Evolutionary conservation across 2,329 filamentous ascomycete genomes (phyloP).

Genomic region (Pyrenochaeta sp.): DNA sequence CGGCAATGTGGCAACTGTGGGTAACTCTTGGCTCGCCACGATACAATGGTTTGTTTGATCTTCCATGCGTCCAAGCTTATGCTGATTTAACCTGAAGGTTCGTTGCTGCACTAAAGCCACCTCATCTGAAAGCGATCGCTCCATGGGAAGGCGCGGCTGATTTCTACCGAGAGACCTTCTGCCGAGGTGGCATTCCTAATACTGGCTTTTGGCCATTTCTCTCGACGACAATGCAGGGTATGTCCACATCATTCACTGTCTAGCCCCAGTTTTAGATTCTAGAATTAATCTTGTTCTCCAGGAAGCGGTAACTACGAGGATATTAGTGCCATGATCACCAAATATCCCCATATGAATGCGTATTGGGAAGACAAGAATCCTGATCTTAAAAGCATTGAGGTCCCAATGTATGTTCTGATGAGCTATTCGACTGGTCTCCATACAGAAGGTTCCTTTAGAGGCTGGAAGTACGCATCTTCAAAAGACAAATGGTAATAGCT

Average conservation of each 20-base stretch:
- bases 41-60: slow-evolving; percentile 36
- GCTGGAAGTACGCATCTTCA: slow-evolving; percentile 10
- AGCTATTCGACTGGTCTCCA: slow-evolving; percentile 21
- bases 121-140: slow-evolving; percentile 52
- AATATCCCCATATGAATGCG: too few species aligned
- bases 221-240: too few species aligned
- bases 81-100: slow-evolving; percentile 33
- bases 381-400: slow-evolving; percentile 15
- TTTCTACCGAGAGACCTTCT: slow-evolving; percentile 18
- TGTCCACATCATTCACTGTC: too few species aligned
- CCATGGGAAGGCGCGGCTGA: slow-evolving; percentile 56
- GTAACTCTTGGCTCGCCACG: slow-evolving; percentile 56
- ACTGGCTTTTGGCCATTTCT: too few species aligned
- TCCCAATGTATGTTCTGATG: slow-evolving; percentile 20
- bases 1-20: slow-evolving; percentile 45
- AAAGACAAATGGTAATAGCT: slow-evolving; percentile 27
- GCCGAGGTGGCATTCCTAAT: slow-evolving; percentile 22
- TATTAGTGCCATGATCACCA: too few species aligned
- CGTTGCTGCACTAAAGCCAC: slow-evolving; percentile 52
- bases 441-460: slow-evolving; percentile 23
- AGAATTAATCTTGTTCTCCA: too few species aligned
- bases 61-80: slow-evolving; percentile 35
- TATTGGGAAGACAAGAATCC: slow-evolving; percentile 22
- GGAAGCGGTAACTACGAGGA: too few species aligned
- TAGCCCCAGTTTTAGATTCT: too few species aligned